Percentiles rank a stretch among this genome's conserved stretches.
Evolutionary conservation across 2,329 filamentous ascomycete genomes (phyloP).

Genomic region (Macrophomina pseudophaseolina): DNA sequence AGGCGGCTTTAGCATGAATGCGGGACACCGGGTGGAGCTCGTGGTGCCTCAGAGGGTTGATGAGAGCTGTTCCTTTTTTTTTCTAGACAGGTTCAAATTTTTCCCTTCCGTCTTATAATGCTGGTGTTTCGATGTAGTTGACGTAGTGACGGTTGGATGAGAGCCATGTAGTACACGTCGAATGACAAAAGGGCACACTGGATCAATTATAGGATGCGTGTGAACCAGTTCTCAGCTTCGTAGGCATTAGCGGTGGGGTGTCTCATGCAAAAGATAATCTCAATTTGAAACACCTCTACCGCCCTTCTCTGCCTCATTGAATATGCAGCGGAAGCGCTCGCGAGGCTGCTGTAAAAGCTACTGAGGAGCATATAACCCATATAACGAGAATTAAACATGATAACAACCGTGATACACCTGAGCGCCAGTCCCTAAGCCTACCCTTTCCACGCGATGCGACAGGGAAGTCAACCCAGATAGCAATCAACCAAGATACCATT

Average conservation of each 20-base stretch:
- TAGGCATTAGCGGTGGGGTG: too few relatives aligned
- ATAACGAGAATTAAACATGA: background rate
- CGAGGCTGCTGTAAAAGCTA: background rate
- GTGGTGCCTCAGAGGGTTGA: background rate
- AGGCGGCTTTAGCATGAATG: too few relatives aligned
- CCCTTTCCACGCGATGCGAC: background rate
- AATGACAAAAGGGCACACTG: background rate
- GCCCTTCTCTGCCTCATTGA: too few relatives aligned
- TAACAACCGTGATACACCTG: background rate
- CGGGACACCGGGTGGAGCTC: background rate
- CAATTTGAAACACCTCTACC: too few relatives aligned
- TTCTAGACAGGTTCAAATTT: constrained; percentile 13
- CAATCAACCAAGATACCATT: constrained; percentile 11
- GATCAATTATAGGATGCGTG: too few relatives aligned
- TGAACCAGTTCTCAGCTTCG: too few relatives aligned
- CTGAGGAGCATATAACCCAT: background rate
- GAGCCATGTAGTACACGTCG: background rate
- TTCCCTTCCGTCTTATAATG: constrained; percentile 5
- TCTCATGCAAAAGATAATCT: too few relatives aligned
- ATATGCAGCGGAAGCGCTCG: background rate
- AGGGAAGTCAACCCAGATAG: too few relatives aligned
- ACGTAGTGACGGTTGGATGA: background rate
- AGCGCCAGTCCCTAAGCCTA: background rate
- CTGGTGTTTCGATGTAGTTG: constrained; percentile 15
- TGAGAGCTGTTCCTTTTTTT: background rate